Base-by-base conservation (phyloP, 495 filamentous ascomycete genomes). In the Tricharina praecox region DNA sequence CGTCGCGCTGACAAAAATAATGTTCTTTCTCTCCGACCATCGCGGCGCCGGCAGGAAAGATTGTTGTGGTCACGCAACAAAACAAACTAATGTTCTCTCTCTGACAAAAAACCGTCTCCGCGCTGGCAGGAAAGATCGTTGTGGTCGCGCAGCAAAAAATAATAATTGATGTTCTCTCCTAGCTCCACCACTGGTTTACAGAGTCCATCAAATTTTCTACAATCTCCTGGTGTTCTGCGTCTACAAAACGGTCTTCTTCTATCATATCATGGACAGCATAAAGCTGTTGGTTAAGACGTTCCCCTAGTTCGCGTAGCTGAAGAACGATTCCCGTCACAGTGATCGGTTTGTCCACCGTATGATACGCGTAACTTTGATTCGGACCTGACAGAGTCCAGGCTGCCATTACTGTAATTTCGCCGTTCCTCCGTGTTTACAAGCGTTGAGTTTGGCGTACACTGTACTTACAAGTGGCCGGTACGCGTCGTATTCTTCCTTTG, bases 401-500 rank as follows among this genome's bases (percentile, higher is more conserved):
- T 5, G 7, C 7, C 28, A 13, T 32, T 34, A 44, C 15, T 32
- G 33, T 7, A 26, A 44, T 34, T 37, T 28, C 32, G 1, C 23
- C 13, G 26, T 51, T 21, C 18, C 32, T 20, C 19, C 47, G 23
- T 13, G 13, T 33, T 26, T 51, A 32, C 47, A 11, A 10, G 23
- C 33, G 18, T 41, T 40, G 18, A 35, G 38, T 32, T 48, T 35
- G 3, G 36, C 42, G 43, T 37, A 52, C 39, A 52, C 39, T 11
- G 43, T 26, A 37, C 47, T 28, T 2, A 43, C 37, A 3, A 52
- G 26, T 1, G 44, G 28, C 25, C 50, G 47, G 20, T 48, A 52
- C 2, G 47, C 23, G 3, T 2, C 1, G n/a, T 41, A 52, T 21
- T 51, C 41, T 28, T 42, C 9, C 10, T 41, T 20, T 4, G 18